Base-by-base conservation (phyloP, 2,329 filamentous ascomycete genomes). In the Arthrobotrys iridis region DNA sequence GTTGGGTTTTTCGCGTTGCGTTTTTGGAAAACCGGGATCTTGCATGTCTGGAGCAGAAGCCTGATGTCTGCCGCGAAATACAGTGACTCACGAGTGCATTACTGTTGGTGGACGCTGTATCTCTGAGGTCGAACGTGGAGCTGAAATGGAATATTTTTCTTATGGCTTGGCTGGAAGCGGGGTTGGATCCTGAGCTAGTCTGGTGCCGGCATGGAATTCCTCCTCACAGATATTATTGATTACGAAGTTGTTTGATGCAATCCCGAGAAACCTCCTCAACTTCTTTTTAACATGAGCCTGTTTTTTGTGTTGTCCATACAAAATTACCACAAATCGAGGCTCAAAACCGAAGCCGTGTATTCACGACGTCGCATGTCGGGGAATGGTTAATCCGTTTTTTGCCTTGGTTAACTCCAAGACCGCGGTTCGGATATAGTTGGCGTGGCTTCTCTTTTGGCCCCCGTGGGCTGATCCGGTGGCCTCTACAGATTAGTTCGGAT, bases 1-100 rank as follows among this genome's bases (percentile, higher is more conserved):
- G 46, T 55, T 60, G 50, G 48, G 24, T 59, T 73, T 66, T 73
- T 66, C 68, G 68, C 59, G 68, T 73, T 73, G 68, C 68, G 52
- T 26, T 73, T 73, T 73, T 73, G 68, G 59, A 55, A 40, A 13
- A 11, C 60, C 26, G 52, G 45, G 64, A 60, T 68, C 41, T 50
- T 60, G 55, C 64, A 68, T 46, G 40, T 11, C 22, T 28, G 7
- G 35, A 24, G 48, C 45, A 57, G 62, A 35, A 50, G 52, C 40
- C 4, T 20, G 46, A 7, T 35, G 10, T 55, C 26, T 10, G n/a
- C 43, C 33, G 33, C 52, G 60, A 55, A 35, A 20, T 18, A 35
- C 37, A 22, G 68, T 73, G 68, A 66, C 41, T 73, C 68, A 66
- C 59, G 28, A 18, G 20, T 52, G 59, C 68, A 66, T 60, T 18